Evolutionary conservation across 2,329 filamentous ascomycete genomes (phyloP).

Genomic region (Ophiostoma populinum): DNA sequence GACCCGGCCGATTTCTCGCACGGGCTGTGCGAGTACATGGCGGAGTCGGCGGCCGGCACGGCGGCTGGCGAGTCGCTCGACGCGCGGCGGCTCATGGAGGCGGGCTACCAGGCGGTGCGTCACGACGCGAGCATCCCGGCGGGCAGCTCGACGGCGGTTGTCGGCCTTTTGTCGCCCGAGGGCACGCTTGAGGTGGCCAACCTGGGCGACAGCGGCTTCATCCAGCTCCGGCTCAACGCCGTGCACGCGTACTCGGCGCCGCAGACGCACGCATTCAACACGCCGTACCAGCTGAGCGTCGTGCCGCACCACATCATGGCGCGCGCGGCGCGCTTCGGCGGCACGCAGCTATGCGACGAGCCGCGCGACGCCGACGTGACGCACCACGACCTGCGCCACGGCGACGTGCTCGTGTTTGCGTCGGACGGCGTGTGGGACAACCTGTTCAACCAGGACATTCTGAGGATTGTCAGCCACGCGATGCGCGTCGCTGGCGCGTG

Average conservation of each 20-base stretch:
- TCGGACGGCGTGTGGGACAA: slow-evolving; percentile 97
- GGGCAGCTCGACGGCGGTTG: slow-evolving; percentile 80
- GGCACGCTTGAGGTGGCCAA: slow-evolving; percentile 80
- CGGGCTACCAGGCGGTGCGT: slow-evolving; percentile 68
- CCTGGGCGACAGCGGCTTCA: slow-evolving; percentile 84
- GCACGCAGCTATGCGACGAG: slow-evolving; percentile 61
- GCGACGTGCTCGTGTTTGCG: slow-evolving; percentile 83
- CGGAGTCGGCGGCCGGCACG: slow-evolving; percentile 48
- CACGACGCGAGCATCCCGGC: slow-evolving; percentile 56
- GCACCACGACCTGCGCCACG: slow-evolving; percentile 62
- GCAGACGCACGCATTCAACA: slow-evolving; percentile 96
- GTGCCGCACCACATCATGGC: slow-evolving; percentile 65
- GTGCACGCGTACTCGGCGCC: slow-evolving; percentile 69
- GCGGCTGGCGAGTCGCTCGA: slow-evolving; percentile 26
- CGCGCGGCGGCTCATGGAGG: slow-evolving; percentile 58
- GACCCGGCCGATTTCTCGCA: slow-evolving; percentile 94
- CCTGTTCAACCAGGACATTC: slow-evolving; percentile 73
- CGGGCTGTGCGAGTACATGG: slow-evolving; percentile 86
- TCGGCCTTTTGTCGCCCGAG: slow-evolving; percentile 58
- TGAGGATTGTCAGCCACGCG: slow-evolving; percentile 57
- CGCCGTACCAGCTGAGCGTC: slow-evolving; percentile 83
- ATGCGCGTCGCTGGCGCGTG: slow-evolving; percentile 66
- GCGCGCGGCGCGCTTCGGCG: slow-evolving; percentile 71
- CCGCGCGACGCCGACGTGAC: slow-evolving; percentile 72
- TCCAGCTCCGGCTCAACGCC: slow-evolving; percentile 70